Evolutionary conservation across 345 rosid genomes (phyloP).

Genomic region (Mangifera indica): DNA sequence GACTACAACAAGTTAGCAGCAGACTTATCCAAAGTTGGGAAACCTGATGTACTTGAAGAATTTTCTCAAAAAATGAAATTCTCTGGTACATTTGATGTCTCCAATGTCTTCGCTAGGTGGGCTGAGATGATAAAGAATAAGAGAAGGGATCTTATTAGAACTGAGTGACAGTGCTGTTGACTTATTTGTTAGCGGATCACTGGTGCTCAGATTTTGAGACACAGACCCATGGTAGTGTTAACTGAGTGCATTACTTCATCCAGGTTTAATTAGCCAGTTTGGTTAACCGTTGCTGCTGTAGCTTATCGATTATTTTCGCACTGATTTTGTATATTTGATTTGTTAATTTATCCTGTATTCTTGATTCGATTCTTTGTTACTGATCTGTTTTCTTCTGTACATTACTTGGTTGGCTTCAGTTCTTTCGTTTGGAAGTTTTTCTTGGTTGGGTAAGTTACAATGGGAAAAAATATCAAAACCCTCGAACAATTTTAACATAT

Average conservation of each 20-base stretch:
- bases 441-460: too few species aligned
- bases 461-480: too few species aligned
- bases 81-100: slow-evolving; percentile 65
- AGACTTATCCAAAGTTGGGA: slow-evolving; percentile 73
- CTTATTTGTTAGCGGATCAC: background rate
- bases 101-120: slow-evolving; percentile 64
- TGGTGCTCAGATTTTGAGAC: slow-evolving; percentile 1
- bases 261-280: background rate
- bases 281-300: background rate
- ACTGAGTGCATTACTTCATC: background rate
- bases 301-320: background rate
- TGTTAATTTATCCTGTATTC: background rate
- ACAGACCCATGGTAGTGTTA: background rate
- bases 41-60: slow-evolving; percentile 64
- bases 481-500: too few species aligned
- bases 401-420: too few species aligned
- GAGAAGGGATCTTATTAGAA: slow-evolving; percentile 30
- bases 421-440: background rate
- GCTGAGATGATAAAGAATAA: slow-evolving; percentile 60
- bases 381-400: background rate
- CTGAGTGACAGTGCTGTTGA: slow-evolving; percentile 20
- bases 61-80: slow-evolving; percentile 72
- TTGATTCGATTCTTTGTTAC: slow-evolving; percentile 2
- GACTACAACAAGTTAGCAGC: slow-evolving; percentile 81
- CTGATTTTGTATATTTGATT: background rate